Base-by-base conservation (phyloP, 2,329 filamentous ascomycete species). In the Microcera coccophila region DNA sequence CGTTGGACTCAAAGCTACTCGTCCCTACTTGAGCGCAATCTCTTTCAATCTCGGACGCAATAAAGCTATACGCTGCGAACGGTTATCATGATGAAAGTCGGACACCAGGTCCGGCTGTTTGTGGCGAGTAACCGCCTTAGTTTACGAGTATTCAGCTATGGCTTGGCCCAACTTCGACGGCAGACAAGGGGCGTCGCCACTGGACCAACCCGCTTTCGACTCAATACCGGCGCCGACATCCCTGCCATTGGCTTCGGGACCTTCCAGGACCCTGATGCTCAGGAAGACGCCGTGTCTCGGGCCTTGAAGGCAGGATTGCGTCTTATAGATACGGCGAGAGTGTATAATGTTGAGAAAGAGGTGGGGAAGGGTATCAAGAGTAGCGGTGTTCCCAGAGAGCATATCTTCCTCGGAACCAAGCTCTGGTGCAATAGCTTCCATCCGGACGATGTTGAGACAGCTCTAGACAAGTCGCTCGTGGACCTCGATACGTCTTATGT, bases 391-490 rank as follows among this genome's bases (percentile, higher is more conserved):
- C 59, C 68, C 4, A 65, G 72, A 18, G 59, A 65, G 14, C 64
- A 74, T 36, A 67, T 75, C 49, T 75, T 71, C 60, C 54, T 74
- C 36, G 82, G 78, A 4, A 58, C 55, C 12, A 64, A 64, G 47
- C 48, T 63, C 4, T 63, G 61, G 61, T 58, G 58, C 47, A 61
- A 61, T 5, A 49, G 54, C 29, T 58, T 60, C 46, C 53, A 58
- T 38, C 49, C 52, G 2, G 49, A 58, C 14, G 58, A 62, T 28
- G 55, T 61, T 7, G 53, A 58, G 35, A 41, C 34, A 2, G 58
- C 52, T 2, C 45, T 62, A 17, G 55, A 59, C 32, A 54, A 53
- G 14, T 55, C 55, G 9, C 50, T 63, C 5, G 34, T 39, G n/a
- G 59, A 62, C 24, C 52, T 64, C 11, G 52, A 59, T 20, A 58